Percentiles rank a stretch among this genome's conserved stretches.
Conservation (phyloP, 2,329 filamentous ascomycete genomes). For the Lecanicillium sp. region DNA sequence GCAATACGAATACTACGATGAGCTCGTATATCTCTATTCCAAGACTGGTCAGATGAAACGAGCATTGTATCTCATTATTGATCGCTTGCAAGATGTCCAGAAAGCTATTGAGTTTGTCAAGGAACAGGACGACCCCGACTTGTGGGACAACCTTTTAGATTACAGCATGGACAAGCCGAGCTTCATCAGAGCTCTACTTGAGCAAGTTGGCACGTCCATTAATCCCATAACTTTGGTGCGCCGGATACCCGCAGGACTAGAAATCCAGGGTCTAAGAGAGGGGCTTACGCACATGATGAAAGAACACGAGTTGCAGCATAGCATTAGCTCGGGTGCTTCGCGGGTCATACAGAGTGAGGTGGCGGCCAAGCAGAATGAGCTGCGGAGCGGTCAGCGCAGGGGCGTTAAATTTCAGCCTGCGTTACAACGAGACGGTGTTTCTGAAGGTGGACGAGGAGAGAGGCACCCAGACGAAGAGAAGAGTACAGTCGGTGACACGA, state of each 20-base stretch:
- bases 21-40: conserved; percentile 91
- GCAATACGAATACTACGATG: conserved; percentile 69
- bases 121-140: conserved; percentile 79
- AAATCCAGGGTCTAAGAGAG: conserved; percentile 83
- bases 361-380: conserved; percentile 67
- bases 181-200: conserved; percentile 85
- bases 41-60: conserved; percentile 92
- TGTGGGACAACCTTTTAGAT: conserved; percentile 90
- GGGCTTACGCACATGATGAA: conserved; percentile 86
- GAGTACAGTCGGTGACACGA: conserved; percentile 8
- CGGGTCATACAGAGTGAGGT: conserved; percentile 83
- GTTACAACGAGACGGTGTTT: conserved; percentile 34
- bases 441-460: conserved; percentile 16
- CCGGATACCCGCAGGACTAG: conserved; percentile 84
- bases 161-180: conserved; percentile 97
- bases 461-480: conserved; percentile 10
- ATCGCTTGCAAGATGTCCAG: conserved; percentile 81
- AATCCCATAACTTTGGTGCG: conserved; percentile 85
- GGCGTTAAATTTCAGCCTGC: conserved; percentile 74
- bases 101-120: conserved; percentile 94
- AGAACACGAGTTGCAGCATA: conserved; percentile 92
- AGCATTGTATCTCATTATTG: conserved; percentile 86
- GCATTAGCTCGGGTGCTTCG: conserved; percentile 84
- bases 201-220: conserved; percentile 90
- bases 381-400: conserved; percentile 71